phyloP scores from a whole-genome alignment of 495 filamentous ascomycete species.

The Trichoderma reesei region DNA sequence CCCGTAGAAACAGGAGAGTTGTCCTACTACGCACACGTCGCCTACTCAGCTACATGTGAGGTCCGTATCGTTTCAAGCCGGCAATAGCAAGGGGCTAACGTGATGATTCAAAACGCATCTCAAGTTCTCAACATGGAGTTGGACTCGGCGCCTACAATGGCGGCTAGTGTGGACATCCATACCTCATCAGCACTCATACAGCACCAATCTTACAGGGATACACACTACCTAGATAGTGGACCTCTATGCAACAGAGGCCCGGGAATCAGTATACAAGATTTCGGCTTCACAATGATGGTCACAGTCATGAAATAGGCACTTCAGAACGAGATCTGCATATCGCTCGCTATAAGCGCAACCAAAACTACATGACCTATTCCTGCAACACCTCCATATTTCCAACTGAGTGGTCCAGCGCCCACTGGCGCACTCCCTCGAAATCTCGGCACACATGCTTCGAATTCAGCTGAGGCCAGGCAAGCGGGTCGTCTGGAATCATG shows the following conservation, averaged over 20 bases:
- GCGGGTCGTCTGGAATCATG: not conserved
- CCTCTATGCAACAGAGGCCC: not conserved
- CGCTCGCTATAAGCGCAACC: not conserved
- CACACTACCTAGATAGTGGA: too few relatives aligned
- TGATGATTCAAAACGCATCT: too few relatives aligned
- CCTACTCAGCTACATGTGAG: too few relatives aligned
- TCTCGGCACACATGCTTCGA: not conserved
- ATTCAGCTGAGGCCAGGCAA: not conserved
- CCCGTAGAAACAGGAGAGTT: too few relatives aligned
- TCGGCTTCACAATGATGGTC: not conserved
- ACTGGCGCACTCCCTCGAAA: not conserved
- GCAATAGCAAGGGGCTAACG: too few relatives aligned
- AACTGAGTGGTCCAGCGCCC: not conserved
- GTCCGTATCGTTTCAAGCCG: too few relatives aligned
- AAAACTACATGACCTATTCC: not conserved
- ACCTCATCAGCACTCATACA: too few relatives aligned
- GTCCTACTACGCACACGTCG: too few relatives aligned
- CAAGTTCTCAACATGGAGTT: too few relatives aligned
- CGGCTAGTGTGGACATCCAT: too few relatives aligned
- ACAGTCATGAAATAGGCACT: not conserved
- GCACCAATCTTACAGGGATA: too few relatives aligned
- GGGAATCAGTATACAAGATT: not conserved
- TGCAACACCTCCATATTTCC: constrained; percentile 4
- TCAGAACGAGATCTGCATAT: not conserved
- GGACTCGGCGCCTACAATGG: too few relatives aligned